Conservation (phyloP, 257 asterid genomes). For the Plantago ovata region DNA sequence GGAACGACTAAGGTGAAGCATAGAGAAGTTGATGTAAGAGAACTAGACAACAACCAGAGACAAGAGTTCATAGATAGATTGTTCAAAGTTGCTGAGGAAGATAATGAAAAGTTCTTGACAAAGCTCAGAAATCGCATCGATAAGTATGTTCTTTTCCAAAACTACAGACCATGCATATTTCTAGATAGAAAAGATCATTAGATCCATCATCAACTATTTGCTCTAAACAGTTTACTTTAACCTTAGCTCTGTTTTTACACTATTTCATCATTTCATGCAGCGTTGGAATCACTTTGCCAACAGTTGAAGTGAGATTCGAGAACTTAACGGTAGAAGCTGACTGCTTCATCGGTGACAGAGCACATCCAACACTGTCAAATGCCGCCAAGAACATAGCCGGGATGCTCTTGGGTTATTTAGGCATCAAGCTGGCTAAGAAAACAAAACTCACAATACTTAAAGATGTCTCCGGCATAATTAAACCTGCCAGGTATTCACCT, state of each 20-base stretch:
- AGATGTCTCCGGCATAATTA: conserved; percentile 54
- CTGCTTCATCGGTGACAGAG: conserved; percentile 60
- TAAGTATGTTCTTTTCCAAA: conserved; percentile 52
- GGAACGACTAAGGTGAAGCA: conserved; percentile 35
- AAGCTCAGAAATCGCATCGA: conserved; percentile 54
- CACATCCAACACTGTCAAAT: conserved; percentile 59
- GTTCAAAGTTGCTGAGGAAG: conserved; percentile 65
- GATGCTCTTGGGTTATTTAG: conserved; percentile 36
- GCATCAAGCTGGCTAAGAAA: conserved; percentile 37
- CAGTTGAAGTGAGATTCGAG: conserved; percentile 58
- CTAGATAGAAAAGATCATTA: too few species aligned
- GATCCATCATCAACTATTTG: too few species aligned
- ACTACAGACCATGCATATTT: too few species aligned
- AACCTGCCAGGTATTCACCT: conserved; percentile 53
- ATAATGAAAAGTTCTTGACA: conserved; percentile 52
- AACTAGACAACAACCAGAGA: conserved; percentile 35
- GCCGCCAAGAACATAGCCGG: conserved; percentile 47
- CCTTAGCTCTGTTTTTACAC: too few species aligned
- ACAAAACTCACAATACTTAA: conserved; percentile 59
- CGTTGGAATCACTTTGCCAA: conserved; percentile 60
- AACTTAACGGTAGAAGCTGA: conserved; percentile 48
- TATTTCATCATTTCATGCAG: conserved; percentile 38
- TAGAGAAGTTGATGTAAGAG: conserved; percentile 50
- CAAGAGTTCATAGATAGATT: conserved; percentile 52
- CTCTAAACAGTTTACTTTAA: too few species aligned